A percentile compares a stretch with the other conserved stretches of the same genome.
Conservation (phyloP, 1,139 yeast genomes). For the Diutina siamensis region DNA sequence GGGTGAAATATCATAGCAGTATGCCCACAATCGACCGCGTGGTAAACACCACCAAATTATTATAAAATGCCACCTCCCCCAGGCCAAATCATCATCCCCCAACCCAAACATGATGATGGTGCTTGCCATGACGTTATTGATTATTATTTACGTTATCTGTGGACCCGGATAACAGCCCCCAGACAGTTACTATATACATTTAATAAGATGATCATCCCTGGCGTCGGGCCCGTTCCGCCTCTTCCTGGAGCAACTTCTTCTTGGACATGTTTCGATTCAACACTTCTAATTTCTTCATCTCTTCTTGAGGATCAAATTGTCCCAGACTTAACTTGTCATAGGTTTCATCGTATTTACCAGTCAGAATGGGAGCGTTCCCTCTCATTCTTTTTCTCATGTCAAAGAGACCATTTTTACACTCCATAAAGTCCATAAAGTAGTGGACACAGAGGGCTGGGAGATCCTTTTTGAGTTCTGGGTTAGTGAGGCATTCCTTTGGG, state of each 20-base stretch:
- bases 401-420: constrained; percentile 74
- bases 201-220: background rate
- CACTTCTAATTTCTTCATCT: constrained; percentile 54
- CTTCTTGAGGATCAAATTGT: constrained; percentile 70
- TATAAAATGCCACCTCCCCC: background rate
- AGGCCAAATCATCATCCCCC: background rate
- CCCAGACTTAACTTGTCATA: constrained; percentile 71
- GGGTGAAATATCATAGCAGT: too few relatives aligned
- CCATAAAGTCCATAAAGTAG: constrained; percentile 74
- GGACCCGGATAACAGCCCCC: background rate
- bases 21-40: too few relatives aligned
- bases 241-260: constrained; percentile 18
- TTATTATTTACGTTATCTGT: background rate
- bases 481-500: constrained; percentile 77
- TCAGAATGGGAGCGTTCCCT: constrained; percentile 88
- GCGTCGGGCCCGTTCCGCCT: constrained; percentile 6
- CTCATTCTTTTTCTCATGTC: constrained; percentile 88
- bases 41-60: too few relatives aligned
- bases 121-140: background rate
- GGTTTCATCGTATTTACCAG: constrained; percentile 85
- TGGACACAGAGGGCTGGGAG: constrained; percentile 85
- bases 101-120: background rate
- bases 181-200: background rate
- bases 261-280: constrained; percentile 37
- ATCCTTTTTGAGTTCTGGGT: constrained; percentile 64